A percentile compares a stretch with the other conserved stretches of the same genome.
Conservation (phyloP, 306 rosid species). For the Abrus precatorius region DNA sequence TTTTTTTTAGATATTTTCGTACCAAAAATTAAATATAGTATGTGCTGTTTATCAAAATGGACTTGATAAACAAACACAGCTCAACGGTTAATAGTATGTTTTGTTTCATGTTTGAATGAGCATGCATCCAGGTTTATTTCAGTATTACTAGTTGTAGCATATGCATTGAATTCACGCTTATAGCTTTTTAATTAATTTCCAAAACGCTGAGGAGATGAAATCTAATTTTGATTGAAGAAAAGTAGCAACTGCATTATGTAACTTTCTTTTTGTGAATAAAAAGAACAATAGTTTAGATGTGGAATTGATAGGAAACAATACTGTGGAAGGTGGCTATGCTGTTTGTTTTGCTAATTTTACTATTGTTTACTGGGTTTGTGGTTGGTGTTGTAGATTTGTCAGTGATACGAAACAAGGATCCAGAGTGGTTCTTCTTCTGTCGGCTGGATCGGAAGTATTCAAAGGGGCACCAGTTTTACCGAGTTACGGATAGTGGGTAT, state of each 20-base stretch:
- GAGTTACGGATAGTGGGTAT: constrained; percentile 84
- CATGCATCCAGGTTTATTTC: too few relatives aligned
- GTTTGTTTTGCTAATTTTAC: constrained; percentile 30
- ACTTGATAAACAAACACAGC: too few relatives aligned
- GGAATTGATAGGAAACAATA: constrained; percentile 3
- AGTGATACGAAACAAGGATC: constrained; percentile 76
- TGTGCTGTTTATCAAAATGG: too few relatives aligned
- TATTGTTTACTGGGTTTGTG: background rate
- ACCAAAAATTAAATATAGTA: too few relatives aligned
- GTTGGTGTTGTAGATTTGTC: constrained; percentile 66
- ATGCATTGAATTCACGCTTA: too few relatives aligned
- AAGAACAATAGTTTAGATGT: background rate
- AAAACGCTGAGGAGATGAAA: too few relatives aligned
- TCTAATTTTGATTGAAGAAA: background rate
- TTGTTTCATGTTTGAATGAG: too few relatives aligned
- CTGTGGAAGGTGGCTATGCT: constrained; percentile 33
- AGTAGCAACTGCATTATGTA: background rate
- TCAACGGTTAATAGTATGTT: too few relatives aligned
- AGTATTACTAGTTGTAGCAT: too few relatives aligned
- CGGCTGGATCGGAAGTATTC: constrained; percentile 95
- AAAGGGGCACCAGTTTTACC: constrained; percentile 83
- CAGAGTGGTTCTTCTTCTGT: constrained; percentile 98
- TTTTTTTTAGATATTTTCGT: background rate
- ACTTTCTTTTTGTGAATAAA: background rate
- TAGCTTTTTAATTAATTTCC: too few relatives aligned